These are phyloP conservation scores for Penicillium dipodomyicola DNA, from an alignment of 495 filamentous ascomycete species.

Conservation along the genomic window DNA sequence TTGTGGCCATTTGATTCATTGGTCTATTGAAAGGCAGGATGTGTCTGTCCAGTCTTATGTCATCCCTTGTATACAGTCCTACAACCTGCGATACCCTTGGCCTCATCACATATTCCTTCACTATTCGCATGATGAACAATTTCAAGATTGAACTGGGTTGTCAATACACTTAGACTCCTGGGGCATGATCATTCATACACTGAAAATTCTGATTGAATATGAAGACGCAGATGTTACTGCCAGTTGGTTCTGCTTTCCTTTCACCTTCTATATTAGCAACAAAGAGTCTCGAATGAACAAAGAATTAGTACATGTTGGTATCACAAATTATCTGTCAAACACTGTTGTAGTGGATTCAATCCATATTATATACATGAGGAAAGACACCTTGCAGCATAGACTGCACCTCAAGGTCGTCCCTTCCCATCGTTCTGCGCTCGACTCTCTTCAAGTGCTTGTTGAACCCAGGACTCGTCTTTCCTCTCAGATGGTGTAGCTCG, in stretches of 20 bases:
- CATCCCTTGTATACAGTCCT: neutral
- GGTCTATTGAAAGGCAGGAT: neutral
- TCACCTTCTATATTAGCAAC: neutral
- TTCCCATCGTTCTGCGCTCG: slow-evolving; percentile 14
- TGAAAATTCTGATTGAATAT: slow-evolving; percentile 48
- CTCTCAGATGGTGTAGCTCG: slow-evolving; percentile 7
- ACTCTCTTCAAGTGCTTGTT: slow-evolving; percentile 40
- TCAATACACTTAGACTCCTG: slow-evolving; percentile 32
- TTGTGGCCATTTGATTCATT: neutral
- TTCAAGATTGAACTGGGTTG: slow-evolving; percentile 39
- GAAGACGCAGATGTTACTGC: slow-evolving; percentile 17
- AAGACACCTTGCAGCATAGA: neutral
- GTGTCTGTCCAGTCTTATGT: neutral
- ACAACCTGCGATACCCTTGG: neutral
- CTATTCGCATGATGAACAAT: slow-evolving; percentile 41
- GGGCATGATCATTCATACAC: slow-evolving; percentile 48
- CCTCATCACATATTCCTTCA: slow-evolving; percentile 5
- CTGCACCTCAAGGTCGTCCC: neutral
- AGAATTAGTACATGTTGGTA: neutral
- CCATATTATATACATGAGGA: neutral
- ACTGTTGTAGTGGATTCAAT: neutral
- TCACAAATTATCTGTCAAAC: slow-evolving; percentile 1
- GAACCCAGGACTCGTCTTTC: slow-evolving; percentile 36
- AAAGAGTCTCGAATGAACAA: neutral
- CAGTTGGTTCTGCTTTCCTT: neutral